Conservation (phyloP, 1,284 basidiomycete genomes). For the Phaffia rhodozyma region DNA sequence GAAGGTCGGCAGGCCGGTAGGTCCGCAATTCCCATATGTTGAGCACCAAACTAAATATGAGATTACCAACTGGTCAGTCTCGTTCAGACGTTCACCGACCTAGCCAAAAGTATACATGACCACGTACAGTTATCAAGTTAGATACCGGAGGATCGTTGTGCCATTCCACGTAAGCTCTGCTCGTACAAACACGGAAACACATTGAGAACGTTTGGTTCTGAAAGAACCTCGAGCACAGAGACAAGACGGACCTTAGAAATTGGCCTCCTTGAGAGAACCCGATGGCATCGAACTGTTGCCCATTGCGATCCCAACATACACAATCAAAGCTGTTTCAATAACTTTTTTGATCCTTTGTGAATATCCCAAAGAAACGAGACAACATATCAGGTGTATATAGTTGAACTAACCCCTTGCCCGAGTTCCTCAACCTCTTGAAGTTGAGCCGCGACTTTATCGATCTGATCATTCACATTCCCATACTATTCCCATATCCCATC, state of each 20-base stretch:
- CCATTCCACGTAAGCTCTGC: constrained; percentile 69
- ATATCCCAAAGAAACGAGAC: constrained; percentile 11
- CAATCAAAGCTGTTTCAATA: too few species aligned
- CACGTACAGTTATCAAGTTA: constrained; percentile 67
- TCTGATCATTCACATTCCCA: constrained; percentile 63
- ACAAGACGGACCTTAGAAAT: constrained; percentile 45
- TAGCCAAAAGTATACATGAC: constrained; percentile 21
- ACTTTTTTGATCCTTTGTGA: neutral
- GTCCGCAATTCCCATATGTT: constrained; percentile 74
- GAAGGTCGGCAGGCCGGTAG: constrained; percentile 56
- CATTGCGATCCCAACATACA: neutral
- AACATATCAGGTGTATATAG: neutral
- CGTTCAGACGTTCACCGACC: too few species aligned
- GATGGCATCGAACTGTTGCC: constrained; percentile 62
- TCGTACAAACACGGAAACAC: neutral
- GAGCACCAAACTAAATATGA: constrained; percentile 48
- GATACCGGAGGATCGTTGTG: constrained; percentile 64
- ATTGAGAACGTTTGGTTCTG: neutral
- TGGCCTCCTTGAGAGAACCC: constrained; percentile 92
- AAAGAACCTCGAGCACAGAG: too few species aligned
- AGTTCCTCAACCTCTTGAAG: constrained; percentile 59
- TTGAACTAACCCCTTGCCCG: constrained; percentile 39
- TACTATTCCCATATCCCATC: constrained; percentile 41
- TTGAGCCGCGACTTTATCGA: constrained; percentile 55
- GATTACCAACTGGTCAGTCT: neutral